These are phyloP conservation scores for Heritiera fomes DNA, from an alignment of 345 rosid genomes.

Conservation along the genomic window DNA sequence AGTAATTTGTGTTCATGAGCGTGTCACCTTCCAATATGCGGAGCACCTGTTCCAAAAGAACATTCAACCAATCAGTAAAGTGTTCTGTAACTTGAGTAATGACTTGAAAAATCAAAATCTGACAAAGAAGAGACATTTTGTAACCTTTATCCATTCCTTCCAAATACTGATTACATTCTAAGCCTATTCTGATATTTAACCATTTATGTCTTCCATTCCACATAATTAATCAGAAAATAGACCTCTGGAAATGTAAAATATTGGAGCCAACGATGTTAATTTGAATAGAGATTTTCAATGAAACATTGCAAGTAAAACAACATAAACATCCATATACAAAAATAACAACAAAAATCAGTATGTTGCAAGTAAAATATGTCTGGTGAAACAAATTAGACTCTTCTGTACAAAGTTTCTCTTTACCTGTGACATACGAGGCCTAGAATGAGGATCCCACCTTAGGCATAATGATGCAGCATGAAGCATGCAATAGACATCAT, in stretches of 20 bases:
- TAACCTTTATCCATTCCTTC: not conserved
- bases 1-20: slow-evolving; percentile 65
- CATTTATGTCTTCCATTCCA: slow-evolving; percentile 4
- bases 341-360: not conserved
- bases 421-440: slow-evolving; percentile 99
- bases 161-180: not conserved
- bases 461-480: slow-evolving; percentile 93
- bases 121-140: not conserved
- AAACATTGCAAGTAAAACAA: not conserved
- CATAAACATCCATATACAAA: not conserved
- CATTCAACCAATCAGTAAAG: slow-evolving; percentile 13
- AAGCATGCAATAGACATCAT: slow-evolving; percentile 92
- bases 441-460: slow-evolving; percentile 79
- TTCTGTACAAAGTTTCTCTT: slow-evolving; percentile 10
- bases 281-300: not conserved
- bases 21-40: slow-evolving; percentile 94
- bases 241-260: too few species aligned
- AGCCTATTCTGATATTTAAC: not conserved
- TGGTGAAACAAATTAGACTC: not conserved
- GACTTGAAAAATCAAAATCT: not conserved
- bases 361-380: not conserved
- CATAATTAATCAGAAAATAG: not conserved
- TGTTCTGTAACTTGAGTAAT: not conserved
- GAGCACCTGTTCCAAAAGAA: slow-evolving; percentile 61
- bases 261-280: not conserved